These are phyloP conservation scores for Radiomyces spectabilis DNA, from an alignment of 192 early-diverging fungal genomes.

Conservation along the genomic window DNA sequence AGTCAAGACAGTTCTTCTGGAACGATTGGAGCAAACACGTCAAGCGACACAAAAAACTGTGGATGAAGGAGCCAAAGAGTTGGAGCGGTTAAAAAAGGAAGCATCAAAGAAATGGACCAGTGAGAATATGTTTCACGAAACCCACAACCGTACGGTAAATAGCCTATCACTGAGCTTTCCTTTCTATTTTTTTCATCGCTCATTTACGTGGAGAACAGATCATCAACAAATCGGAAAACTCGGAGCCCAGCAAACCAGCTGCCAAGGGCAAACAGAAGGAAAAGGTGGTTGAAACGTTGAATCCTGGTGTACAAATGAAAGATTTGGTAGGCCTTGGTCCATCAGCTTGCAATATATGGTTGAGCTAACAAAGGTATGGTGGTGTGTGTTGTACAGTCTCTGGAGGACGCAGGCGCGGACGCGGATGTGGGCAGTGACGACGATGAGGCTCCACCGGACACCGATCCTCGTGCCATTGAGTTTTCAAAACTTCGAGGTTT, in stretches of 20 bases:
- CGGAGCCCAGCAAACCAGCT: slow-evolving; percentile 30
- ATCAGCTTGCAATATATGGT: too few relatives aligned
- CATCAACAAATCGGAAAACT: slow-evolving; percentile 6
- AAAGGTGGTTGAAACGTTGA: slow-evolving; percentile 62
- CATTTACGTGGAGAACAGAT: neutral
- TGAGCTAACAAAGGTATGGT: too few relatives aligned
- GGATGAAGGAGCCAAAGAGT: slow-evolving; percentile 25
- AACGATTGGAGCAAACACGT: slow-evolving; percentile 1
- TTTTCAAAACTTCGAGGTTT: slow-evolving; percentile 56
- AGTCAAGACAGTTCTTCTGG: slow-evolving; percentile 13
- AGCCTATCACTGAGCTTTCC: neutral
- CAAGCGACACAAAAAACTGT: neutral
- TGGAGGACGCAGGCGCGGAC: too few relatives aligned
- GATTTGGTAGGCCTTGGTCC: slow-evolving; percentile 5
- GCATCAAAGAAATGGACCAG: slow-evolving; percentile 61
- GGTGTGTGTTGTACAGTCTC: too few relatives aligned
- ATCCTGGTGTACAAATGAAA: slow-evolving; percentile 36
- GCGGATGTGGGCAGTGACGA: slow-evolving; percentile 26
- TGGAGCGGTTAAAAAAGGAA: slow-evolving; percentile 50
- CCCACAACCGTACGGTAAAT: slow-evolving; percentile 57
- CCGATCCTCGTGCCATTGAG: slow-evolving; percentile 39
- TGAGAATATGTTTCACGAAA: slow-evolving; percentile 58
- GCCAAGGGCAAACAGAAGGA: slow-evolving; percentile 36
- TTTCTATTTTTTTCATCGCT: neutral
- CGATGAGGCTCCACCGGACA: slow-evolving; percentile 50